Evolutionary conservation across 805 yeast genomes (phyloP).

Genomic region (Tetrapisispora iriomotensis): DNA sequence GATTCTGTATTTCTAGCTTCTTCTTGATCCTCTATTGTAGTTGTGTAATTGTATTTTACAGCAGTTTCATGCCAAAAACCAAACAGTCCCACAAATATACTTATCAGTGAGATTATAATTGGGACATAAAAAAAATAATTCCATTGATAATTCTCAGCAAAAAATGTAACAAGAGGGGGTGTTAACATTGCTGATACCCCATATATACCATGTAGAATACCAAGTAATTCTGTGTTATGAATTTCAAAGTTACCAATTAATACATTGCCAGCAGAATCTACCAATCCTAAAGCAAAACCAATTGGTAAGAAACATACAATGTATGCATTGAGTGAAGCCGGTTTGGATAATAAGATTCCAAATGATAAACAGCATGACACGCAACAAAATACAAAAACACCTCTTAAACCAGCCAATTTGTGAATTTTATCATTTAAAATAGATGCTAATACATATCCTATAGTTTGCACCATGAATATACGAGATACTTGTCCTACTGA

Average conservation of each 20-base stretch:
- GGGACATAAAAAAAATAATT: conserved; percentile 22
- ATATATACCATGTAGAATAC: conserved; percentile 56
- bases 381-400: conserved; percentile 20
- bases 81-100: conserved; percentile 23
- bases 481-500: conserved; percentile 22
- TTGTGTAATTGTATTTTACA: conserved; percentile 26
- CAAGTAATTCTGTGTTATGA: conserved; percentile 49
- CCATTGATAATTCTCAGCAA: conserved; percentile 27
- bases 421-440: conserved; percentile 24
- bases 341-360: conserved; percentile 15
- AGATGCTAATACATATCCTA: conserved; percentile 26
- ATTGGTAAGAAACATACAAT: conserved; percentile 22
- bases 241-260: conserved; percentile 27
- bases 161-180: conserved; percentile 50
- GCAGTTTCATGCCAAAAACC: conserved; percentile 40
- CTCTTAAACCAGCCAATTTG: conserved; percentile 20
- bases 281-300: conserved; percentile 28
- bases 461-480: conserved; percentile 24
- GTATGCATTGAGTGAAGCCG: conserved; percentile 17
- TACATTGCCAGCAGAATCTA: conserved; percentile 28
- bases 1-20: conserved; percentile 2
- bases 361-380: conserved; percentile 15
- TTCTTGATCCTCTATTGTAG: background rate
- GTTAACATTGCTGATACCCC: conserved; percentile 66
- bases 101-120: conserved; percentile 32